These are phyloP conservation scores for Melastoma malabathricum DNA, from an alignment of 345 rosid species.

Conservation along the genomic window DNA sequence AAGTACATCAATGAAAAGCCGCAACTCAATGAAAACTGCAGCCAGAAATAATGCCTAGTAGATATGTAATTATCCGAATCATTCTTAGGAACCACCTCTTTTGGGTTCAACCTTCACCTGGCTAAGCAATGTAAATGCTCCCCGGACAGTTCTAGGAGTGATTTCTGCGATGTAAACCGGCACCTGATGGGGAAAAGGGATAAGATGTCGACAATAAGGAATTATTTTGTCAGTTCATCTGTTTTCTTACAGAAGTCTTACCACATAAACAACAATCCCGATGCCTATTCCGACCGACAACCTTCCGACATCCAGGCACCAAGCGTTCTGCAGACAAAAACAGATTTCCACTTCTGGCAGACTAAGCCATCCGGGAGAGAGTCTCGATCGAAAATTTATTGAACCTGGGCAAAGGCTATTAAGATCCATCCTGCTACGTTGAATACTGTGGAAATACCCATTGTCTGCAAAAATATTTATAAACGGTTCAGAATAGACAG, in stretches of 20 bases:
- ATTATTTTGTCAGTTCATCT: neutral
- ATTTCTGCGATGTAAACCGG: conserved; percentile 15
- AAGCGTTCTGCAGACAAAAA: conserved; percentile 1
- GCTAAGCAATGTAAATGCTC: conserved; percentile 11
- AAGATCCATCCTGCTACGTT: no score
- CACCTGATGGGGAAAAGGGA: conserved; percentile 5
- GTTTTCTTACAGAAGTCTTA: neutral
- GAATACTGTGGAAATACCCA: no score
- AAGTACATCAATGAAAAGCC: conserved; percentile 15
- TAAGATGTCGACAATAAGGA: neutral
- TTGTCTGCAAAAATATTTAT: no score
- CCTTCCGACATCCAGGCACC: conserved; percentile 2
- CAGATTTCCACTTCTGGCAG: neutral
- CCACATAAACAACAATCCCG: conserved; percentile 3
- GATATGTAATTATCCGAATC: neutral
- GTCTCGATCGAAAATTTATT: no score
- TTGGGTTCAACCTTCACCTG: conserved; percentile 3
- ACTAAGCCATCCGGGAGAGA: neutral
- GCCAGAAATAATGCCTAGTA: neutral
- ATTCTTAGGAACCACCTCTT: neutral
- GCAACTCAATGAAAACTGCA: conserved; percentile 13
- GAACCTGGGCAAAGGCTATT: no score
- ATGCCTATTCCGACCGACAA: neutral
- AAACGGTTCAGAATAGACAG: neutral
- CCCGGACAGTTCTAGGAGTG: conserved; percentile 12